phyloP scores from a whole-genome alignment of 805 yeast genomes.

The Komagataella kurtzmanii region DNA sequence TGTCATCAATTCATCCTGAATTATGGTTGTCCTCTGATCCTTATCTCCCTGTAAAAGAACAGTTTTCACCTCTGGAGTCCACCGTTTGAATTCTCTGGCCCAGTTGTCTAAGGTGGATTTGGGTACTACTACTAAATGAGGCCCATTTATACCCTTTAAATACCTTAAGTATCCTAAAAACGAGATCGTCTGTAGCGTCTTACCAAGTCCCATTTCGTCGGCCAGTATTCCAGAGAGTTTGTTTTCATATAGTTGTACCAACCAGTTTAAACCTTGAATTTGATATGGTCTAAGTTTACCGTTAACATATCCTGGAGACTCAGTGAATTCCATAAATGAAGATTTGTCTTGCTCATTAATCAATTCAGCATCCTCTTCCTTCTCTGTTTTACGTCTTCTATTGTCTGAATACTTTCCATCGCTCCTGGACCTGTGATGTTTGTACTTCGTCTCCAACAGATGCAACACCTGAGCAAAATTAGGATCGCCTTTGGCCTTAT shows the following conservation, averaged over 20 bases:
- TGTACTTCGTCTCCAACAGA: constrained; percentile 30
- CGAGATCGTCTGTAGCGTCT: constrained; percentile 69
- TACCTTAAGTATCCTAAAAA: constrained; percentile 62
- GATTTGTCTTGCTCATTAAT: constrained; percentile 42
- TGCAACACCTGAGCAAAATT: constrained; percentile 47
- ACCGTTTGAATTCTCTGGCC: constrained; percentile 61
- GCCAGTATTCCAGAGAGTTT: constrained; percentile 66
- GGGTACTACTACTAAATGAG: constrained; percentile 85
- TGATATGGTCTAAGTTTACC: constrained; percentile 74
- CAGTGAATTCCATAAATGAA: constrained; percentile 55
- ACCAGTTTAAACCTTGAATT: constrained; percentile 73
- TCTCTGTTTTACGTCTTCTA: constrained; percentile 79
- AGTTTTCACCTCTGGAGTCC: constrained; percentile 73
- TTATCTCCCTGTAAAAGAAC: constrained; percentile 78
- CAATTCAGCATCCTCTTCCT: constrained; percentile 91
- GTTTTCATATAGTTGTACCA: constrained; percentile 53
- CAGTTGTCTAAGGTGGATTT: constrained; percentile 81
- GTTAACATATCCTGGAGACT: constrained; percentile 65
- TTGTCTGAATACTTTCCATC: constrained; percentile 2
- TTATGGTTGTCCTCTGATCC: constrained; percentile 54
- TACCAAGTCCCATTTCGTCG: constrained; percentile 81
- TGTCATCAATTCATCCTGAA: constrained; percentile 63
- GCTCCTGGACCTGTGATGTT: constrained; percentile 9
- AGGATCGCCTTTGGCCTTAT: constrained; percentile 69
- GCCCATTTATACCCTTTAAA: constrained; percentile 66